phyloP scores from a whole-genome alignment of 192 early-diverging fungal genomes.

The Entomortierella lignicola region DNA sequence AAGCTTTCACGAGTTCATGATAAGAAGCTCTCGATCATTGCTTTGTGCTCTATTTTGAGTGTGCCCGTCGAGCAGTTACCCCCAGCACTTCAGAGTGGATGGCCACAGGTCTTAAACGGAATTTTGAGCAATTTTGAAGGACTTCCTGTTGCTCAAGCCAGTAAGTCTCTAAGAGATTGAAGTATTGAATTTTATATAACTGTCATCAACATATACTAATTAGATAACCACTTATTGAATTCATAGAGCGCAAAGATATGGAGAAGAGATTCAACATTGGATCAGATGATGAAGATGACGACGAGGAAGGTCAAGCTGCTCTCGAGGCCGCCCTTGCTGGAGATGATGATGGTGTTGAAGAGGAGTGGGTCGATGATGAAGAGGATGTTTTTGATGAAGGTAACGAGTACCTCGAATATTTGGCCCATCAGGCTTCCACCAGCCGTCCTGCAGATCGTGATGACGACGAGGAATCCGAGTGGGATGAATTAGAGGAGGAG shows the following conservation, averaged over 20 bases:
- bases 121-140: conserved; percentile 80
- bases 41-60: conserved; percentile 79
- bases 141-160: conserved; percentile 72
- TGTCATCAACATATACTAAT: neutral
- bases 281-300: conserved; percentile 71
- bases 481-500: conserved; percentile 81
- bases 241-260: conserved; percentile 64
- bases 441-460: conserved; percentile 34
- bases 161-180: conserved; percentile 54
- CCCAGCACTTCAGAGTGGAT: conserved; percentile 72
- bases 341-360: conserved; percentile 64
- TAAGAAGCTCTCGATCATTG: conserved; percentile 90
- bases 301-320: conserved; percentile 65
- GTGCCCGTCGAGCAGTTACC: conserved; percentile 82
- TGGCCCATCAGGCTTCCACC: conserved; percentile 57
- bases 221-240: neutral
- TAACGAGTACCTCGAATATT: conserved; percentile 56
- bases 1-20: conserved; percentile 92
- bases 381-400: conserved; percentile 59
- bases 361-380: conserved; percentile 57
- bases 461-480: conserved; percentile 75
- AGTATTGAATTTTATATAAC: neutral
- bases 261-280: conserved; percentile 69
- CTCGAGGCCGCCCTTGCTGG: conserved; percentile 64
- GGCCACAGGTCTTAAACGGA: conserved; percentile 79